Evolutionary conservation across 2,329 filamentous ascomycete genomes (phyloP).

Genomic region (Dichotomopilus funicola): DNA sequence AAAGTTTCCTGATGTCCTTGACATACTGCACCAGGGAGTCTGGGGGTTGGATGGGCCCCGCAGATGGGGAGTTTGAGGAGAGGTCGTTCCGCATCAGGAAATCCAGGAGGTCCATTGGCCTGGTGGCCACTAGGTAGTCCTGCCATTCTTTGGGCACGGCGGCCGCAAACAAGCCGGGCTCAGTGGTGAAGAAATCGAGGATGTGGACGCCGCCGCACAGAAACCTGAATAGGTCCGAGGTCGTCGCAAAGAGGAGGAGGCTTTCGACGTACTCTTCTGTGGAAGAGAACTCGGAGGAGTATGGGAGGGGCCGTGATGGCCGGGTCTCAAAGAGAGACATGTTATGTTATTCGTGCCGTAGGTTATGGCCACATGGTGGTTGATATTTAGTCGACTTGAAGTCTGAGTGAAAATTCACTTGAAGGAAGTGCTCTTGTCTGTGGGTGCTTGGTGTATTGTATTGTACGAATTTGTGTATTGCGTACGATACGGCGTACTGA

Average conservation of each 20-base stretch:
- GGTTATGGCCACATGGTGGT: neutral
- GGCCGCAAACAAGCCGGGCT: constrained; percentile 73
- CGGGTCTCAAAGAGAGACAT: constrained; percentile 34
- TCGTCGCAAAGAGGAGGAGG: constrained; percentile 68
- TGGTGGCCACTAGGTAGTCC: constrained; percentile 62
- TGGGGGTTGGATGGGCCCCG: constrained; percentile 33
- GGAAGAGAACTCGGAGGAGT: constrained; percentile 61
- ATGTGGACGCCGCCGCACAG: constrained; percentile 98
- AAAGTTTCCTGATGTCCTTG: constrained; percentile 60
- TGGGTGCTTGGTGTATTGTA: too few relatives aligned
- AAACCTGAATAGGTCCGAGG: constrained; percentile 70
- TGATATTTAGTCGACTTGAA: neutral
- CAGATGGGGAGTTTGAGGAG: constrained; percentile 26
- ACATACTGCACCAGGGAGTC: constrained; percentile 65
- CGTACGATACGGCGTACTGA: too few relatives aligned
- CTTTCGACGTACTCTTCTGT: constrained; percentile 72
- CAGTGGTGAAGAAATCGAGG: constrained; percentile 85
- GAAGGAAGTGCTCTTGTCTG: neutral
- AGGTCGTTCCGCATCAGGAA: constrained; percentile 75
- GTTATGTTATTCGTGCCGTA: constrained; percentile 6
- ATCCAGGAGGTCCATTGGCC: constrained; percentile 71
- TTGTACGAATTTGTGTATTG: too few relatives aligned
- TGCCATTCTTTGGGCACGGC: constrained; percentile 78
- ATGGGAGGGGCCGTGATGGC: constrained; percentile 56
- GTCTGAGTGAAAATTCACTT: neutral